Conservation (phyloP, 441 rosid species). For the Populus hybrid region DNA sequence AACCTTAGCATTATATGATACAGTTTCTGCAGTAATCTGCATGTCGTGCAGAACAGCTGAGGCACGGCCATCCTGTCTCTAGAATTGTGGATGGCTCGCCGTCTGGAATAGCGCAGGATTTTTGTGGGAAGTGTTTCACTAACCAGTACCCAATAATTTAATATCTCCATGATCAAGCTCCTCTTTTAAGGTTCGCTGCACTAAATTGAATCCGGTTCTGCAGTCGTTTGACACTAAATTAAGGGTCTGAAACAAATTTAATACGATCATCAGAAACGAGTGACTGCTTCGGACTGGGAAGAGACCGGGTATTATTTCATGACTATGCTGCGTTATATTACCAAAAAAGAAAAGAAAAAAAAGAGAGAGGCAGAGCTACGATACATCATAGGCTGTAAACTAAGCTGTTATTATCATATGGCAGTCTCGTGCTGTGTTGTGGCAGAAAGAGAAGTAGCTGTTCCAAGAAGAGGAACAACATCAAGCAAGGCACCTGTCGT, state of each 20-base stretch:
- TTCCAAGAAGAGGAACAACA: conserved; percentile 50
- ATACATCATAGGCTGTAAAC: conserved; percentile 16
- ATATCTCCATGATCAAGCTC: neutral
- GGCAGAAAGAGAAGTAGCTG: conserved; percentile 38
- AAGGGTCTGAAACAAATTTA: neutral
- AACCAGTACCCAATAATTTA: neutral
- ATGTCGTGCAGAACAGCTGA: neutral
- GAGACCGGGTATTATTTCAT: neutral
- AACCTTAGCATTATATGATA: neutral
- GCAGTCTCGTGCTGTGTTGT: conserved; percentile 35
- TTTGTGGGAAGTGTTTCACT: neutral
- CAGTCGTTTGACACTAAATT: neutral
- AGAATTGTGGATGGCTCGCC: neutral
- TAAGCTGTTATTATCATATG: conserved; percentile 18
- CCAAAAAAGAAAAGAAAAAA: no score
- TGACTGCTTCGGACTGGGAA: neutral
- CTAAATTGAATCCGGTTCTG: neutral
- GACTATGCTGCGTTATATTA: neutral
- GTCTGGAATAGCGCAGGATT: neutral
- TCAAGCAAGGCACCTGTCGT: conserved; percentile 39
- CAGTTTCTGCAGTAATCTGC: neutral
- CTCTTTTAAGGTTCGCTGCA: neutral
- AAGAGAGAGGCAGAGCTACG: no score
- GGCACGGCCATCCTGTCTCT: neutral
- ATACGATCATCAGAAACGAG: neutral